A percentile compares a stretch with the other conserved stretches of the same genome.
phyloP scores from a whole-genome alignment of 169 alveolate genomes.

The Plasmodium vivax region DNA sequence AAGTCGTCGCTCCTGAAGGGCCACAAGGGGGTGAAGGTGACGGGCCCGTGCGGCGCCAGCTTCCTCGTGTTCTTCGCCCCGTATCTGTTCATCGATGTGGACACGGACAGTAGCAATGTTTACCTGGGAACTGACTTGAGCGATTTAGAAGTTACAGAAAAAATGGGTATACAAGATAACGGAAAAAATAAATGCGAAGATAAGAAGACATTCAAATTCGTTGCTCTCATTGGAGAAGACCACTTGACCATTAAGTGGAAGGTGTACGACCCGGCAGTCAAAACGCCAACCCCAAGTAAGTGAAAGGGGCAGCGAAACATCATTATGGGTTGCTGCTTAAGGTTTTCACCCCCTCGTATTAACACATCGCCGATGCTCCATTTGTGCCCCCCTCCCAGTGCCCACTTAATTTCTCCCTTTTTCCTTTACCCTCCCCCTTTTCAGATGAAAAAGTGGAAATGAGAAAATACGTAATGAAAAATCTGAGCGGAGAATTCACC shows the following conservation, averaged over 20 bases:
- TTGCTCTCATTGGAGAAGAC: background rate
- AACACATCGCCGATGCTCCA: background rate
- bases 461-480: background rate
- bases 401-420: background rate
- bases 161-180: background rate
- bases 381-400: background rate
- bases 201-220: constrained; percentile 18
- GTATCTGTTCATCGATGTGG: constrained; percentile 6
- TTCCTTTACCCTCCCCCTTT: background rate
- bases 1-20: background rate
- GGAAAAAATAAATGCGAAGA: background rate
- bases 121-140: background rate
- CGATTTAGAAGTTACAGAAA: background rate
- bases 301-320: background rate
- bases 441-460: background rate
- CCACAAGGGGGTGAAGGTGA: background rate
- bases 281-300: background rate
- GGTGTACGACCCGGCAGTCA: background rate
- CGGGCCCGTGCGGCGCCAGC: background rate
- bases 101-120: background rate
- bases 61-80: constrained; percentile 8
- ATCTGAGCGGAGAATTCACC: background rate
- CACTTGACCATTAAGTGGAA: constrained; percentile 16
- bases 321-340: background rate
- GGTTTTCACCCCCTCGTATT: background rate